Percentiles rank a stretch among this genome's conserved stretches.
Conservation (phyloP, 2,329 filamentous ascomycete genomes). For the Pezicula neosporulosa region DNA sequence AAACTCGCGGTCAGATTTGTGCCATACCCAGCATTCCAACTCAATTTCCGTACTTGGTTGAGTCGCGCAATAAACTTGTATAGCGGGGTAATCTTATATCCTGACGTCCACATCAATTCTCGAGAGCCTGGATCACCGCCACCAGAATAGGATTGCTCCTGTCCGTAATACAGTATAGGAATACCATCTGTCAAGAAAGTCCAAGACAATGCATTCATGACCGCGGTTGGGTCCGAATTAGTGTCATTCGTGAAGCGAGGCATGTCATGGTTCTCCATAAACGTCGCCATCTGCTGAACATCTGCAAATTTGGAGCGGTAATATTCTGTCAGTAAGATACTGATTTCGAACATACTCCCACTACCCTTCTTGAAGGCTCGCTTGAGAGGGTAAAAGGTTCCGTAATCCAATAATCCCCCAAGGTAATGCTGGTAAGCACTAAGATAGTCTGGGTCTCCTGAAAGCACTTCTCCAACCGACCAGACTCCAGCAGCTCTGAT, state of each 20-base stretch:
- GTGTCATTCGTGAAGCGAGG: constrained; percentile 30
- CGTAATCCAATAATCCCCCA: constrained; percentile 57
- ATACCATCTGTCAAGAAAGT: constrained; percentile 45
- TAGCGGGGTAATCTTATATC: constrained; percentile 6
- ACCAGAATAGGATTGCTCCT: neutral
- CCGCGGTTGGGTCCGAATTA: neutral
- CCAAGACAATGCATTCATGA: constrained; percentile 33
- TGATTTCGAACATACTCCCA: constrained; percentile 22
- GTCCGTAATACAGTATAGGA: constrained; percentile 26
- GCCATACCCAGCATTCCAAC: constrained; percentile 12
- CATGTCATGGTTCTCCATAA: constrained; percentile 38
- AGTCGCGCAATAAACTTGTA: constrained; percentile 11
- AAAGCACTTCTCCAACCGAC: constrained; percentile 56
- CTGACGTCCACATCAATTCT: constrained; percentile 1
- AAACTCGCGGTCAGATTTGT: constrained; percentile 7
- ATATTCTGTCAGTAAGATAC: constrained; percentile 29
- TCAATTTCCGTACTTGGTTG: constrained; percentile 9
- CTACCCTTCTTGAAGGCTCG: neutral
- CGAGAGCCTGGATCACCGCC: constrained; percentile 2
- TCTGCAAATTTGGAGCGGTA: constrained; percentile 35
- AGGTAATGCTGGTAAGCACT: constrained; percentile 44
- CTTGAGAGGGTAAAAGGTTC: constrained; percentile 29
- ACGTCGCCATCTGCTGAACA: constrained; percentile 32
- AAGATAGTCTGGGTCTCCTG: constrained; percentile 31
- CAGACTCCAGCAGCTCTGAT: constrained; percentile 51